Percentiles rank a stretch among this genome's conserved stretches.
Evolutionary conservation across 495 filamentous ascomycete genomes (phyloP).

Genomic region (Parathielavia appendiculata): DNA sequence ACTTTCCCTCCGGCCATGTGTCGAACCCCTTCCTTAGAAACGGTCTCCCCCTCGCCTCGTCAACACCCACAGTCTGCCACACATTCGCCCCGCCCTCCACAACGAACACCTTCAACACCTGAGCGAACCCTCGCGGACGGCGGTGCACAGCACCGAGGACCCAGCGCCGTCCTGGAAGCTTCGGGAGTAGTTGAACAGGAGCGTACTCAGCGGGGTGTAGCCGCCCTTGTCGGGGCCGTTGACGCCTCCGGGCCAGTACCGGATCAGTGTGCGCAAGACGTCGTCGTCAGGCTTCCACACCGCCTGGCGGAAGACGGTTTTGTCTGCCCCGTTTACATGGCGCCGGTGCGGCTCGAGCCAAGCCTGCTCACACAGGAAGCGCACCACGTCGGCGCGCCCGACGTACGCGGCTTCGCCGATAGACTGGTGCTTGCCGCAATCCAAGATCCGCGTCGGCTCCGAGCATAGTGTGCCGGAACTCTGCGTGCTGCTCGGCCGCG

Average conservation of each 20-base stretch:
- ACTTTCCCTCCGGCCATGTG: neutral
- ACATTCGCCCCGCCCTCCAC: neutral
- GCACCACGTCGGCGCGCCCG: constrained; percentile 2
- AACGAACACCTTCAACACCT: neutral
- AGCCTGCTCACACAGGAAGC: constrained; percentile 6
- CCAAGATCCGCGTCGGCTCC: neutral
- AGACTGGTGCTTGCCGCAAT: neutral
- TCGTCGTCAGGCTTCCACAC: neutral
- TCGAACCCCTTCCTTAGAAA: neutral
- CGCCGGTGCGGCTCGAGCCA: neutral
- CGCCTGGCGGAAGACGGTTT: constrained; percentile 5
- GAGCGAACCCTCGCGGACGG: neutral
- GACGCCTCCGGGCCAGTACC: constrained; percentile 4
- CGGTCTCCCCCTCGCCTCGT: neutral
- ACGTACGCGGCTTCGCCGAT: neutral
- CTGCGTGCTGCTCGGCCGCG: neutral
- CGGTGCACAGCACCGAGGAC: neutral
- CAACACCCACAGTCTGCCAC: neutral
- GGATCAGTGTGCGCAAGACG: neutral
- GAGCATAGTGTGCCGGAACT: neutral
- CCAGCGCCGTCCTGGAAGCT: neutral
- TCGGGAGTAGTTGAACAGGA: neutral
- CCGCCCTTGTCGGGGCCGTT: neutral
- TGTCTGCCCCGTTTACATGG: neutral
- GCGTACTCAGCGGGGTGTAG: neutral